Percentiles rank a stretch among this genome's conserved stretches.
Evolutionary conservation across 306 rosid species (phyloP).

Genomic region (Pterocarpus santalinus): DNA sequence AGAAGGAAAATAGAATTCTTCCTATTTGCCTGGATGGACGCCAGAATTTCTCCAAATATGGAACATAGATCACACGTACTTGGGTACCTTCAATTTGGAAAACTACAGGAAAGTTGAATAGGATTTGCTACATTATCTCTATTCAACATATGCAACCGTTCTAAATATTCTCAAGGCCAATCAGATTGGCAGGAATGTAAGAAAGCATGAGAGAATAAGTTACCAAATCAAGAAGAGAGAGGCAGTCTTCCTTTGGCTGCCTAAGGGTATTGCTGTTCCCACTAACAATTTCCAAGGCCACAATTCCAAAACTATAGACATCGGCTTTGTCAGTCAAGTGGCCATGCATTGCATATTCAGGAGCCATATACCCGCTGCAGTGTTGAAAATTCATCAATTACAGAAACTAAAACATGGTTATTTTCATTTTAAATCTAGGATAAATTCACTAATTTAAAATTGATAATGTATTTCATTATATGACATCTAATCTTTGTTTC

Average conservation of each 20-base stretch:
- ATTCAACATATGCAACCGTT: background rate
- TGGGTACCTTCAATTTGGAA: background rate
- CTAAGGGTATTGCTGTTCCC: constrained; percentile 45
- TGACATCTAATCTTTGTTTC: too few relatives aligned
- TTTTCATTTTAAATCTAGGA: too few relatives aligned
- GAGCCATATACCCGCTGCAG: constrained; percentile 65
- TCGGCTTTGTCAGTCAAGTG: constrained; percentile 77
- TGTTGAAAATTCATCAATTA: background rate
- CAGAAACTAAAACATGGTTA: too few relatives aligned
- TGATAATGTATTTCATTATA: too few relatives aligned
- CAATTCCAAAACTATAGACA: constrained; percentile 79
- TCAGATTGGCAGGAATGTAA: background rate
- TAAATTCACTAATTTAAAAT: too few relatives aligned
- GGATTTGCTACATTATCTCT: background rate
- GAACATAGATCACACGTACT: background rate
- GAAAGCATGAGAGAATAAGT: background rate
- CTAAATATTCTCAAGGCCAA: constrained; percentile 12
- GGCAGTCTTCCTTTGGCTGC: constrained; percentile 46
- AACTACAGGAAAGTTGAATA: background rate
- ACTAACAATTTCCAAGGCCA: constrained; percentile 48
- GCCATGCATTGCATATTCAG: constrained; percentile 74
- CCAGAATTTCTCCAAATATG: background rate
- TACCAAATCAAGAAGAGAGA: constrained; percentile 68
- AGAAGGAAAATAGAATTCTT: too few relatives aligned
- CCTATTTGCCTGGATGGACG: background rate